Evolutionary conservation across 2,329 filamentous ascomycete genomes (phyloP), one percentile per base, ranked within the genome.

Genomic region (Fusarium sp.): DNA sequence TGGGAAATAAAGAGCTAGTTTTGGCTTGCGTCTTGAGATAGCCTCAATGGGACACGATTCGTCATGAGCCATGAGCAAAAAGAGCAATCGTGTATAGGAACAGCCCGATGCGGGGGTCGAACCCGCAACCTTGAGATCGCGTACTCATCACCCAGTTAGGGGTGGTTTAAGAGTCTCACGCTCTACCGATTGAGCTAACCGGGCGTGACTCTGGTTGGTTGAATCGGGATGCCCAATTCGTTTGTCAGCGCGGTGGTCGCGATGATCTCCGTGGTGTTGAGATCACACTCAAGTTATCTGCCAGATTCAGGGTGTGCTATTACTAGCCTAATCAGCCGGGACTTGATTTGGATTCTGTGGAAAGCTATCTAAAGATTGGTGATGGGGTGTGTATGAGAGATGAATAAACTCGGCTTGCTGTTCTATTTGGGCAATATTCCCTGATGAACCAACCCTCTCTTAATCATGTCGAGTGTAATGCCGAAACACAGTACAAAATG

Each of bases 101-200:
- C 39, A 83, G 81, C 82, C 82, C 81, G 79, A 83, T 81, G 82
- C 81, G 83, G 83, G 82, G 83, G 82, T 87, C 85, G 86, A 88
- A 89, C 88, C 86, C 86, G 84, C 85, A 88, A 84, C 85, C 86
- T 88, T 87, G 85, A 88, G 86, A 87, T 88, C 58, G 78, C 64
- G 48, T 22, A 69, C 61, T 69, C 71, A 70, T 45, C 43, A 24
- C 43, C 43, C 14, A 14, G 43, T 10, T 20, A 45, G 13, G 43
- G 43, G 43, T 10, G 5, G 16, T 45, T 31, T 45, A 87, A 87
- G 89, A 91, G 89, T 90, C 89, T 89, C 86, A 90, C 89, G 89
- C 89, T 91, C 89, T 91, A 90, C 73, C 75, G 75, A 77, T 76
- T 75, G 77, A 79, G 73, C 76, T 78, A 78, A 77, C 76, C 76